A percentile compares a stretch with the other conserved stretches of the same genome.
Conservation (phyloP, 1,284 basidiomycete genomes). For the Boletus calvinii region DNA sequence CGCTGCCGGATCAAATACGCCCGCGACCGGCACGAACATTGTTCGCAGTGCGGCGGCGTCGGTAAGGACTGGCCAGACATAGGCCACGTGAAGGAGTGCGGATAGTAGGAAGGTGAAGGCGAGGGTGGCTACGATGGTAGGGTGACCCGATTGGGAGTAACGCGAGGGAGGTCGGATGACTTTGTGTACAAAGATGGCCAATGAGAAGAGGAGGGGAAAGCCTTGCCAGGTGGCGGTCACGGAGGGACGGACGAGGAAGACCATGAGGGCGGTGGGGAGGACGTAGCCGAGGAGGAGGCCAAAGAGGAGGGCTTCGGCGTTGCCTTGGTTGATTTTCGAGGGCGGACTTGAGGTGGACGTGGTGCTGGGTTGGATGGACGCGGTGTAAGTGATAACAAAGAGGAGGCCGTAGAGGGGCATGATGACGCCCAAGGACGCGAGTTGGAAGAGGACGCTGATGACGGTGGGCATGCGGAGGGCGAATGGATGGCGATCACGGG, state of each 20-base stretch:
- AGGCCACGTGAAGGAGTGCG: conserved; percentile 38
- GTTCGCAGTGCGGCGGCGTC: no score
- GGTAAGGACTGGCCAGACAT: conserved; percentile 34
- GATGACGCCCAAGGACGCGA: conserved; percentile 36
- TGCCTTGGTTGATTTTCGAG: conserved; percentile 31
- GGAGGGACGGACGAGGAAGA: conserved; percentile 32
- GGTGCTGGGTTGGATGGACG: conserved; percentile 8
- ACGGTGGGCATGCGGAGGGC: conserved; percentile 16
- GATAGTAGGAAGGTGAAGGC: conserved; percentile 35
- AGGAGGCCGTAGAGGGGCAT: conserved; percentile 44
- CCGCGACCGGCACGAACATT: no score
- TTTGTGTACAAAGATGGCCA: conserved; percentile 24
- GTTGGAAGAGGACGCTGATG: conserved; percentile 30
- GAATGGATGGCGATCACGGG: conserved; percentile 17
- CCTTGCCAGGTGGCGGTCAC: conserved; percentile 47
- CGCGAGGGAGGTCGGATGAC: conserved; percentile 28
- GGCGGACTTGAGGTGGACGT: not conserved
- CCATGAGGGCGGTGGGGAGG: conserved; percentile 39
- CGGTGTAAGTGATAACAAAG: conserved; percentile 38
- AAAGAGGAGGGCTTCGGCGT: conserved; percentile 46
- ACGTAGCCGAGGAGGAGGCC: conserved; percentile 38
- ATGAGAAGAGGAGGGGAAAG: conserved; percentile 40
- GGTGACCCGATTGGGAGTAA: conserved; percentile 37
- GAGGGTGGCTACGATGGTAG: conserved; percentile 35
- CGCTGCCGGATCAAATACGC: no score